Conservation (phyloP, 345 rosid genomes). For the Murraya koenigii region DNA sequence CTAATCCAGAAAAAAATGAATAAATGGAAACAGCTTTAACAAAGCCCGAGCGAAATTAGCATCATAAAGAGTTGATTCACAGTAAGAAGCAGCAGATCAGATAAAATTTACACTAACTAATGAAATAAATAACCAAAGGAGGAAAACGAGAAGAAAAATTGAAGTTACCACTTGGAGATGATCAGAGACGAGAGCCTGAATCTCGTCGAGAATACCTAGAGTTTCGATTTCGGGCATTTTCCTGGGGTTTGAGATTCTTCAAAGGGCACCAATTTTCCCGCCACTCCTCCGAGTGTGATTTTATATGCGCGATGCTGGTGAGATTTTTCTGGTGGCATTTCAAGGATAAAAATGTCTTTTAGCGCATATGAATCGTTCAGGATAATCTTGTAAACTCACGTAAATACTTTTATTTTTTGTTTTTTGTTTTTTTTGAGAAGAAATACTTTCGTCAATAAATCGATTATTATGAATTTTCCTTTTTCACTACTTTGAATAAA, state of each 20-base stretch:
- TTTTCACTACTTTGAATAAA: too few species aligned
- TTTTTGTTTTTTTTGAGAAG: too few species aligned
- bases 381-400: neutral
- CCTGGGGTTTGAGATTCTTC: neutral
- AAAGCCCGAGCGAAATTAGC: neutral
- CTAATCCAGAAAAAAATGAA: neutral
- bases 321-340: neutral
- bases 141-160: neutral
- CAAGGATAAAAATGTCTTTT: neutral
- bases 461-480: too few species aligned
- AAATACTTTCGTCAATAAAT: too few species aligned
- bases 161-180: constrained; percentile 69
- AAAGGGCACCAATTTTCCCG: constrained; percentile 41
- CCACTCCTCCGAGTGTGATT: constrained; percentile 20
- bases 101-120: neutral
- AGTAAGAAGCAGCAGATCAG: neutral
- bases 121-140: neutral
- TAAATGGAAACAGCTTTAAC: neutral
- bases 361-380: neutral
- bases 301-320: neutral
- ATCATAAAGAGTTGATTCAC: neutral
- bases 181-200: constrained; percentile 74
- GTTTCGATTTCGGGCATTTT: constrained; percentile 59
- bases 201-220: constrained; percentile 63
- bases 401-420: too few species aligned